Percentiles rank a stretch among this genome's conserved stretches.
Evolutionary conservation across 2,329 filamentous ascomycete genomes (phyloP).

Genomic region (Corinectria fuckeliana): DNA sequence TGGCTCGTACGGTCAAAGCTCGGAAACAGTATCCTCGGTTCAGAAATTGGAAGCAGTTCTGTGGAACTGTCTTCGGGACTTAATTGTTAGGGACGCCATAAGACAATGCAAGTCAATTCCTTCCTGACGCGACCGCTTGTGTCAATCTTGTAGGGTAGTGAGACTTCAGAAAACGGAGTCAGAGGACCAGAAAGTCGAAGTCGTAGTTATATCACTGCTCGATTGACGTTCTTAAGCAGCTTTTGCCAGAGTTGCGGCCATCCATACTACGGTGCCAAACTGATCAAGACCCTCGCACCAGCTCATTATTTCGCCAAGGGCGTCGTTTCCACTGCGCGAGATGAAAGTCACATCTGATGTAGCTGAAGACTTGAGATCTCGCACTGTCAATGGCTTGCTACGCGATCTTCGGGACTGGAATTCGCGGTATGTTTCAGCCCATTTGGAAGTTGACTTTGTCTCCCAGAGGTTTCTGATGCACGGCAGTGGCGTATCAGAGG

Average conservation of each 20-base stretch:
- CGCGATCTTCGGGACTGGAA: neutral
- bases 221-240: neutral
- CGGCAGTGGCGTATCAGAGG: neutral
- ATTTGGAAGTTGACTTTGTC: neutral
- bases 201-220: too few species aligned
- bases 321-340: neutral
- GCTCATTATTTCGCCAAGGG: neutral
- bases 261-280: slow-evolving; percentile 17
- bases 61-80: too few species aligned
- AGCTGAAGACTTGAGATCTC: neutral
- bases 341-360: neutral
- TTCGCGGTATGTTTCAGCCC: neutral
- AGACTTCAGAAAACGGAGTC: too few species aligned
- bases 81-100: too few species aligned
- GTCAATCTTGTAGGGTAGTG: too few species aligned
- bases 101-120: too few species aligned
- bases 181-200: too few species aligned
- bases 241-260: slow-evolving; percentile 8
- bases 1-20: too few species aligned
- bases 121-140: too few species aligned
- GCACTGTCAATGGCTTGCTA: neutral
- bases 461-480: slow-evolving; percentile 2
- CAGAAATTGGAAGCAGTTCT: too few species aligned
- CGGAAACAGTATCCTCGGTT: too few species aligned
- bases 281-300: slow-evolving; percentile 20